Evolutionary conservation across 768 basidiomycete species (phyloP).

Genomic region (Tulasnella sp.): DNA sequence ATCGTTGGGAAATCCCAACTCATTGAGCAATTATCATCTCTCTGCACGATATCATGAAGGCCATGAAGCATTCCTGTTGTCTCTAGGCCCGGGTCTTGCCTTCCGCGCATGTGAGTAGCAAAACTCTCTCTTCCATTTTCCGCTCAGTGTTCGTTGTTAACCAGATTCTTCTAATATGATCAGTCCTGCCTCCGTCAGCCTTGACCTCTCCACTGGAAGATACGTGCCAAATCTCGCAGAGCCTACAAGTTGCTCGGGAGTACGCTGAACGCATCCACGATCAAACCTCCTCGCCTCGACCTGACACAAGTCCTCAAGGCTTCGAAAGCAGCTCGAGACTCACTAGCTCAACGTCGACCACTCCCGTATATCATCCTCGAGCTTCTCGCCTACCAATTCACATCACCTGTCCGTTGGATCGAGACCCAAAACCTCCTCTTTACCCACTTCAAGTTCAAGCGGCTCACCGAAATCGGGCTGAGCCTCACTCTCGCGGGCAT

Average conservation of each 20-base stretch:
- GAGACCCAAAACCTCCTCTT: too few species aligned
- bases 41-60: constrained; percentile 91
- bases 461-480: too few species aligned
- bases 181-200: constrained; percentile 82
- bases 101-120: constrained; percentile 88
- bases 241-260: too few species aligned
- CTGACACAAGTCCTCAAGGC: constrained; percentile 87
- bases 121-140: neutral
- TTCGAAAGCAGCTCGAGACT: constrained; percentile 88
- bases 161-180: constrained; percentile 96
- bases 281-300: constrained; percentile 80
- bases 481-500: too few species aligned
- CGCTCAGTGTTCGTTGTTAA: neutral
- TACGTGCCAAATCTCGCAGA: constrained; percentile 49
- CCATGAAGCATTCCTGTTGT: too few species aligned
- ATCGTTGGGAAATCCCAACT: constrained; percentile 21
- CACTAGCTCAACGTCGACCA: constrained; percentile 77
- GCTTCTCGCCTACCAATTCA: constrained; percentile 94
- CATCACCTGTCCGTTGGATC: too few species aligned
- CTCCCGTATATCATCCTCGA: constrained; percentile 95
- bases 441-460: too few species aligned
- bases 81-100: constrained; percentile 38
- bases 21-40: neutral
- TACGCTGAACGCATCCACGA: constrained; percentile 29
- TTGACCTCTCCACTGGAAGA: constrained; percentile 88